phyloP scores from a whole-genome alignment of 2,329 filamentous ascomycete species.

The Hypoxylon sp. region DNA sequence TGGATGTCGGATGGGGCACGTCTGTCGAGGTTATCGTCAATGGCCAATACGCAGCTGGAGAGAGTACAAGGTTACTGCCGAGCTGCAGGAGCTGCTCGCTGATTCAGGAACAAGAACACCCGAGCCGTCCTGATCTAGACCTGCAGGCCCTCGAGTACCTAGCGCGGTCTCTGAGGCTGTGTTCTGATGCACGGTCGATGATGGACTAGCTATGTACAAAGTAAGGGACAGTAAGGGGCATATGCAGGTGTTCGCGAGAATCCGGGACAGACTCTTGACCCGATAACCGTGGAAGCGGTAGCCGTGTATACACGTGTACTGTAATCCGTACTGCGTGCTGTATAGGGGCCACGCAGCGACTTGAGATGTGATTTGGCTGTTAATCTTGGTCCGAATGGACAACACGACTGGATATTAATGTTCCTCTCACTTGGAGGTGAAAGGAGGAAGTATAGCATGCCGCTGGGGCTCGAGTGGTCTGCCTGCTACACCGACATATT shows the following conservation, averaged over 20 bases:
- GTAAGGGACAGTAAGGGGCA: too few relatives aligned
- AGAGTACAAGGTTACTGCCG: slow-evolving; percentile 20
- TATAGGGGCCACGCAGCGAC: neutral
- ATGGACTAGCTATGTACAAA: too few relatives aligned
- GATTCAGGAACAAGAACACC: slow-evolving; percentile 22
- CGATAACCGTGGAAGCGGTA: neutral
- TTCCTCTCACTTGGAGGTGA: neutral
- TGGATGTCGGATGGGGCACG: neutral
- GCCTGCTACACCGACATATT: neutral
- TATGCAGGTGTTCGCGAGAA: slow-evolving; percentile 1
- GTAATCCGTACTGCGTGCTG: too few relatives aligned
- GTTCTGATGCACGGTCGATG: neutral
- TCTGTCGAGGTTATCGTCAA: neutral
- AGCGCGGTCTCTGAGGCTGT: slow-evolving; percentile 7
- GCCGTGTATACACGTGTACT: neutral
- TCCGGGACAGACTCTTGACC: neutral
- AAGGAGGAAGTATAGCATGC: neutral
- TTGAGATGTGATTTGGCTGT: neutral
- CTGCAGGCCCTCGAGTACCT: neutral
- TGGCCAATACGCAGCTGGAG: neutral
- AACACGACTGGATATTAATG: neutral
- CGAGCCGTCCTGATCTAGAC: slow-evolving; percentile 9
- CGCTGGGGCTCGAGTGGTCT: neutral
- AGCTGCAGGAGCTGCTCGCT: slow-evolving; percentile 9
- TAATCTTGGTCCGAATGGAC: neutral